phyloP scores from a whole-genome alignment of 1,139 yeast genomes.

The Geotrichum phurueaensis region DNA sequence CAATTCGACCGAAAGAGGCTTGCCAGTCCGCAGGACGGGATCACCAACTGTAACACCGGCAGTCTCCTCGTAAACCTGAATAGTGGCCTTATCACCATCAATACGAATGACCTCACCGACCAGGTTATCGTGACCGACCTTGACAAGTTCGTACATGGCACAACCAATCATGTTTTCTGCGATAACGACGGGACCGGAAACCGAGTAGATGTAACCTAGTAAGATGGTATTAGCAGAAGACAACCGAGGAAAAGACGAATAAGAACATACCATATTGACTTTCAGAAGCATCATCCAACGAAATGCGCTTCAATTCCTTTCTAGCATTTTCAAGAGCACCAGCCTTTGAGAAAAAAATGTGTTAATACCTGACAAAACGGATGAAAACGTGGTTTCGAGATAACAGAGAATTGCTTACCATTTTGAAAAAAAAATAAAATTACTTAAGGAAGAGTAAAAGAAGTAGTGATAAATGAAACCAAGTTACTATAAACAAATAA shows the following conservation, averaged over 20 bases:
- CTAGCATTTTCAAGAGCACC: constrained; percentile 97
- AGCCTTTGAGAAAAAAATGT: constrained; percentile 45
- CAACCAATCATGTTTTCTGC: constrained; percentile 99
- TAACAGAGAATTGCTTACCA: background rate
- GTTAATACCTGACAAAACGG: background rate
- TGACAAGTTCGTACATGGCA: constrained; percentile 96
- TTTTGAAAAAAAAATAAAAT: background rate
- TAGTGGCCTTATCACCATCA: constrained; percentile 92
- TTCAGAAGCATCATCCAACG: constrained; percentile 70
- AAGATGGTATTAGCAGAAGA: constrained; percentile 48
- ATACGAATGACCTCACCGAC: constrained; percentile 98
- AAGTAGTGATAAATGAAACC: background rate
- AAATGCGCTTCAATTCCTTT: constrained; percentile 81
- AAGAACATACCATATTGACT: constrained; percentile 64
- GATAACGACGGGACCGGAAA: constrained; percentile 94
- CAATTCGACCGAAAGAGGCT: constrained; percentile 93
- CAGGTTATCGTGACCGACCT: constrained; percentile 92
- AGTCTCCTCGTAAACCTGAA: constrained; percentile 98
- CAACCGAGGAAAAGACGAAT: constrained; percentile 18
- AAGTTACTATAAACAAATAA: background rate
- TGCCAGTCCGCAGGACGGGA: constrained; percentile 95
- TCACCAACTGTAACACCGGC: constrained; percentile 99
- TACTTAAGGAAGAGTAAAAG: background rate
- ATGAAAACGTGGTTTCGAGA: background rate
- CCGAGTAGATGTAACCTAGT: constrained; percentile 62